Evolutionary conservation across 148 eudicot species (phyloP).

Genomic region (Hydrangea macrophylla): DNA sequence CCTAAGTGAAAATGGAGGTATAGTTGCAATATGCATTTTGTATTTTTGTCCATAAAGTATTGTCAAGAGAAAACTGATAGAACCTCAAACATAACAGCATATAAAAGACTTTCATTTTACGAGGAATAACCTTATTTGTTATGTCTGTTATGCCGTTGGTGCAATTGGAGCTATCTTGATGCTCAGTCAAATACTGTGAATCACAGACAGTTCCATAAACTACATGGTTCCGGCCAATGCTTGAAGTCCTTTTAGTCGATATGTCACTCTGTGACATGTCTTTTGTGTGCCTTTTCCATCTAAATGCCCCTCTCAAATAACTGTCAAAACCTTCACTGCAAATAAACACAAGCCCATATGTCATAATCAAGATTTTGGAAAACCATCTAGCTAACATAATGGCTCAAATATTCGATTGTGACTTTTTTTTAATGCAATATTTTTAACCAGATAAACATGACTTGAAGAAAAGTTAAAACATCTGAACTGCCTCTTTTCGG

Average conservation of each 20-base stretch:
- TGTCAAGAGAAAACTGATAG: no score
- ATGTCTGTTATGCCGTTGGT: slow-evolving; percentile 33
- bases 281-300: slow-evolving; percentile 43
- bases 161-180: slow-evolving; percentile 26
- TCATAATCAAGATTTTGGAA: background rate
- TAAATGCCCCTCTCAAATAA: slow-evolving; percentile 44
- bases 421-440: background rate
- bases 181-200: slow-evolving; percentile 28
- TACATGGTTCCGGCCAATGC: slow-evolving; percentile 46
- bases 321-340: slow-evolving; percentile 74
- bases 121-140: slow-evolving; percentile 49
- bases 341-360: background rate
- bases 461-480: background rate
- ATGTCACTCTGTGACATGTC: slow-evolving; percentile 31
- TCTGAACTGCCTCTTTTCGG: background rate
- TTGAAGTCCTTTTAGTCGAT: slow-evolving; percentile 41
- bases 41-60: no score
- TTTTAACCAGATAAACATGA: background rate
- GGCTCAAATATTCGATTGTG: background rate
- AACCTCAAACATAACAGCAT: background rate
- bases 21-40: no score
- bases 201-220: slow-evolving; percentile 30
- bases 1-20: no score
- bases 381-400: background rate
- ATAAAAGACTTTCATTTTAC: background rate